Base-by-base conservation (phyloP, 2,329 filamentous ascomycete species). In the Arthrocladium fulminans region DNA sequence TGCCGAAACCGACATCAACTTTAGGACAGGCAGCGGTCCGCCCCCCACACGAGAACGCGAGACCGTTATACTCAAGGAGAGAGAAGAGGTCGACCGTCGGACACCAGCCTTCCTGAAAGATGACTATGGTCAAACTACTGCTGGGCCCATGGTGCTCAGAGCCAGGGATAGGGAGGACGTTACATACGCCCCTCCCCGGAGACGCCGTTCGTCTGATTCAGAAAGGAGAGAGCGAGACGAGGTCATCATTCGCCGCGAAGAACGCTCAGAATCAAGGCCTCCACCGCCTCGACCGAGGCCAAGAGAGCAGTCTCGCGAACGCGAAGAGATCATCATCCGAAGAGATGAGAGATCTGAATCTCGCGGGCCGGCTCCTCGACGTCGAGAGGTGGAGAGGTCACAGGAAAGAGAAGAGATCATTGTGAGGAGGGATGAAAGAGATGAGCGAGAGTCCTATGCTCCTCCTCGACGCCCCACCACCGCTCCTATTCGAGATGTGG, bases 1-100 rank as follows among this genome's bases (percentile, higher is more conserved):
- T 44, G 62, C 73, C 38, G 73, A 77, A 49, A 51, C 73, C 37
- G 73, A 76, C 54, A 64, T 74, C 48, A 42, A 61, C 58, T 52
- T 47, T 60, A 72, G 54, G 62, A 47, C 32, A 7, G 74, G 57
- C 57, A 68, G 54, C 47, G 73, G 62, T 63, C 77, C 59, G 58
- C 62, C 63, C 24, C 59, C 64, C n/a, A 64, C 66, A 30, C 62
- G 65, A 13, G 57, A 67, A 45, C 67, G 69, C 17, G 59, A 69
- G 9, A 58, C 52, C 2, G 27, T 52, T 9, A 46, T 57, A 27
- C 45, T 55, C 35, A 52, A 54, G 13, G 54, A 58, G 22, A 24
- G 43, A 15, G 43, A 46, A n/a, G 44, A 47, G 9, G 25, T 27
- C 23, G 44, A 47, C 23, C 17, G 44, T 23, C 19, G 22, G 15